Evolutionary conservation across 805 yeast species (phyloP).

Genomic region (Metschnikowia lochheadii): DNA sequence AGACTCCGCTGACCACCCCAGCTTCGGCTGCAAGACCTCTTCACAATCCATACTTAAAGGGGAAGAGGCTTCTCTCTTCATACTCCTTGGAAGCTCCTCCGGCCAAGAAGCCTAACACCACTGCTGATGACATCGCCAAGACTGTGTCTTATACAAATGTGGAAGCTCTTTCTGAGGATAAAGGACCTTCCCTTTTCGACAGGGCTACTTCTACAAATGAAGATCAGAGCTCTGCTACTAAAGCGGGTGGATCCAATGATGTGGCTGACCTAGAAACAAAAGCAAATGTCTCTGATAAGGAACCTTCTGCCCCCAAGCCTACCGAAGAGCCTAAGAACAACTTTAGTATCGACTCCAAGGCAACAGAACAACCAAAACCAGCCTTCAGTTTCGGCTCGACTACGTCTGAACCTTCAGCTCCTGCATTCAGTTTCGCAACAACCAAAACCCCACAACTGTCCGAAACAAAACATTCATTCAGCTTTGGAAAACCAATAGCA

Average conservation of each 20-base stretch:
- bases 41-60: conserved; percentile 15
- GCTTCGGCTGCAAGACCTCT: conserved; percentile 9
- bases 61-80: conserved; percentile 9
- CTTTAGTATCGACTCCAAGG: neutral
- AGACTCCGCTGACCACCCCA: neutral
- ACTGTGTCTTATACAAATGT: conserved; percentile 34
- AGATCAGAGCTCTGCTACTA: neutral
- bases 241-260: neutral
- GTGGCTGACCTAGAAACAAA: neutral
- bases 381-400: neutral
- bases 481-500: conserved; percentile 2
- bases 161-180: conserved; percentile 20
- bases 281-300: neutral
- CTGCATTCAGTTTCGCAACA: conserved; percentile 2
- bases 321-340: neutral
- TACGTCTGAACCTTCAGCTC: neutral
- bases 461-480: conserved; percentile 3
- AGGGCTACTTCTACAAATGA: neutral
- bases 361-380: neutral
- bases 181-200: conserved; percentile 1
- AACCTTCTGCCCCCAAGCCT: neutral
- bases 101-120: conserved; percentile 8
- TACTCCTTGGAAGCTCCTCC: conserved; percentile 8
- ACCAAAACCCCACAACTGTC: neutral
- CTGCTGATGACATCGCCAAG: conserved; percentile 35